phyloP scores from a whole-genome alignment of 2,329 filamentous ascomycete genomes.

The Calonectria hongkongensis region DNA sequence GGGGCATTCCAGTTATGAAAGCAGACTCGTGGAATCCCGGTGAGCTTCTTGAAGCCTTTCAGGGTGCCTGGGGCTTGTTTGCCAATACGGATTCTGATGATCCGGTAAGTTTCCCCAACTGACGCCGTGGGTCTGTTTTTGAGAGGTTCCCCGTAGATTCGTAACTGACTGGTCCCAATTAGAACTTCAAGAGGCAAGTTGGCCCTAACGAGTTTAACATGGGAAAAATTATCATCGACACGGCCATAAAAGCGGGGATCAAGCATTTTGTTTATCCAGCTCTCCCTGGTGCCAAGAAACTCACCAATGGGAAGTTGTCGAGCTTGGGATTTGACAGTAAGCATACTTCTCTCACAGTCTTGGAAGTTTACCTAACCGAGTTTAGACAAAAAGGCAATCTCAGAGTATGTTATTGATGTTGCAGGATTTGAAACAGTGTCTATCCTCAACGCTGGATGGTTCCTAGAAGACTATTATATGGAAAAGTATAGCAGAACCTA shows the following conservation, averaged over 20 bases:
- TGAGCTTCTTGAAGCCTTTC: constrained; percentile 36
- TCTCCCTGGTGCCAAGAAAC: neutral
- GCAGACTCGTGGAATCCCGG: constrained; percentile 27
- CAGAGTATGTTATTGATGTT: neutral
- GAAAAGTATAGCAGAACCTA: neutral
- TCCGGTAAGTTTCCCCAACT: neutral
- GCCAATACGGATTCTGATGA: constrained; percentile 49
- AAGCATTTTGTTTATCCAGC: constrained; percentile 11
- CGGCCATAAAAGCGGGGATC: neutral
- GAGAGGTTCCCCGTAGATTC: neutral
- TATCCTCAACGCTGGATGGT: neutral
- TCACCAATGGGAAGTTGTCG: neutral
- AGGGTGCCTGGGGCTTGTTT: constrained; percentile 42
- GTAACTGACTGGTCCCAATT: neutral
- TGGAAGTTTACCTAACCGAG: neutral
- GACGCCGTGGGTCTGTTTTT: no score
- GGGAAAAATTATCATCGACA: neutral
- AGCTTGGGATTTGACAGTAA: constrained; percentile 1
- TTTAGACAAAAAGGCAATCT: neutral
- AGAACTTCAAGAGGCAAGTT: constrained; percentile 6
- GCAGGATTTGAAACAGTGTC: neutral
- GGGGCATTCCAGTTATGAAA: constrained; percentile 30
- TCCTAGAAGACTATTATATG: neutral
- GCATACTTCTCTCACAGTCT: neutral
- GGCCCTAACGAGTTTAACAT: constrained; percentile 2